Evolutionary conservation across 441 rosid species (phyloP), one percentile per base, ranked within the genome.

Genomic region (Mallotus repandus): DNA sequence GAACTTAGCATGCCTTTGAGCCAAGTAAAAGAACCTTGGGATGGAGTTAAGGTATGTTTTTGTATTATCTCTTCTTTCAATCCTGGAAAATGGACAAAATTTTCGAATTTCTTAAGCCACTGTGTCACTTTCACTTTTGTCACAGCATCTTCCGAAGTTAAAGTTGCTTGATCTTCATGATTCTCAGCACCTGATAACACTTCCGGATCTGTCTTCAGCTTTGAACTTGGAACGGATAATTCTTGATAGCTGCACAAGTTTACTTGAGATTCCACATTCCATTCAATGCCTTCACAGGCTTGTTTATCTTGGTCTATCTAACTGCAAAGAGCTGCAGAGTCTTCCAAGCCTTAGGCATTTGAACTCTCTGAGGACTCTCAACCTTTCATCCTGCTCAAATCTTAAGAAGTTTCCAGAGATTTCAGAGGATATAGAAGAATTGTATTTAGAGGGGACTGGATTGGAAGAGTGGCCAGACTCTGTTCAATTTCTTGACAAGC

Each of bases 1-100:
- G 63, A 71, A 71, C 75, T 82, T 43, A 32, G 72, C 70, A 38
- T 82, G 73, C 72, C 71, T 25, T 73, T 50, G 16, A 77, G 80
- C 67, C 45, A 53, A 46, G 65, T 80, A 53, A 60, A 69, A 46
- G 67, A 70, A 18, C 53, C 69, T 11, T 81, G 77, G 81, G 11
- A 12, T 35, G 75, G 75, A 50, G 61, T 53, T 16, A 72, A 72
- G 75, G 68, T 72, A 72, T 72, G 66, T n/a, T 61, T 29, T 70
- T 60, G 10, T 61, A 48, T 15, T 25, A 49, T 59, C 7, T 58
- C 14, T 38, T 68, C 63, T 57, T 21, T 57, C 11, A 22, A 58
- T 69, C 21, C 41, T 56, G 4, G 22, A 1, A 45, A 56, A 56
- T 21, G 21, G 29, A 32, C 5, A 1, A 49, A 10, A 25, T 3